A percentile compares a stretch with the other conserved stretches of the same genome.
These are phyloP conservation scores for Penicillium occitanis DNA, from an alignment of 2,329 filamentous ascomycete species.

Conservation along the genomic window DNA sequence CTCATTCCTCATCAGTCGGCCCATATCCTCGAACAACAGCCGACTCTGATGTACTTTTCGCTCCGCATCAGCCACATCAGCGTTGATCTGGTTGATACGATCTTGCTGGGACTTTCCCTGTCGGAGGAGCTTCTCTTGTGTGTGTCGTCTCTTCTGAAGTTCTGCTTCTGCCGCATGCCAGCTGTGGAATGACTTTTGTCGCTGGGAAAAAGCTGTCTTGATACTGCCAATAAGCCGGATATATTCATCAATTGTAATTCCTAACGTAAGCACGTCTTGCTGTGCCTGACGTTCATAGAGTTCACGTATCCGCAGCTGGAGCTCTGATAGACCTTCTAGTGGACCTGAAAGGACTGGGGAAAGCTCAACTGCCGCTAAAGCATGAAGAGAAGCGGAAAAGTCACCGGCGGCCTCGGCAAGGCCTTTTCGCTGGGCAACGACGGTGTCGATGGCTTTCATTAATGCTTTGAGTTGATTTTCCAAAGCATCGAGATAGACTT, in stretches of 20 bases:
- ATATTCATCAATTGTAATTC: constrained; percentile 97
- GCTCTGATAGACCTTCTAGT: constrained; percentile 84
- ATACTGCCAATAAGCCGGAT: constrained; percentile 93
- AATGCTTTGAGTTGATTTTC: constrained; percentile 88
- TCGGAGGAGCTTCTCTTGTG: constrained; percentile 90
- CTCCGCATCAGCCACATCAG: constrained; percentile 93
- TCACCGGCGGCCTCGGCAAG: constrained; percentile 91
- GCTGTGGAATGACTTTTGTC: constrained; percentile 91
- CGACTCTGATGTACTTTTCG: constrained; percentile 86
- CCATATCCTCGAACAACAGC: constrained; percentile 95
- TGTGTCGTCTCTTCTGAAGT: constrained; percentile 80
- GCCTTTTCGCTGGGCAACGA: constrained; percentile 87
- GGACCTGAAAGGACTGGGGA: constrained; percentile 85
- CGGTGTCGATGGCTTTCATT: constrained; percentile 89
- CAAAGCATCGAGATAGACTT: constrained; percentile 88
- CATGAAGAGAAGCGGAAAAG: constrained; percentile 89
- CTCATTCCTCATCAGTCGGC: constrained; percentile 83
- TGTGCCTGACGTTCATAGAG: constrained; percentile 96
- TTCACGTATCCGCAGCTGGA: constrained; percentile 91
- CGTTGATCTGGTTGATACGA: constrained; percentile 84
- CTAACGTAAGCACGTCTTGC: constrained; percentile 92
- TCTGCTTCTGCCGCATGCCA: constrained; percentile 93
- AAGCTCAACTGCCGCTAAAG: constrained; percentile 86
- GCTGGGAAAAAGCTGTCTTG: constrained; percentile 86
- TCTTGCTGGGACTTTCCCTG: constrained; percentile 97